Conservation (phyloP, 2,329 filamentous ascomycete genomes). For the Neopestalotiopsis sp. region DNA sequence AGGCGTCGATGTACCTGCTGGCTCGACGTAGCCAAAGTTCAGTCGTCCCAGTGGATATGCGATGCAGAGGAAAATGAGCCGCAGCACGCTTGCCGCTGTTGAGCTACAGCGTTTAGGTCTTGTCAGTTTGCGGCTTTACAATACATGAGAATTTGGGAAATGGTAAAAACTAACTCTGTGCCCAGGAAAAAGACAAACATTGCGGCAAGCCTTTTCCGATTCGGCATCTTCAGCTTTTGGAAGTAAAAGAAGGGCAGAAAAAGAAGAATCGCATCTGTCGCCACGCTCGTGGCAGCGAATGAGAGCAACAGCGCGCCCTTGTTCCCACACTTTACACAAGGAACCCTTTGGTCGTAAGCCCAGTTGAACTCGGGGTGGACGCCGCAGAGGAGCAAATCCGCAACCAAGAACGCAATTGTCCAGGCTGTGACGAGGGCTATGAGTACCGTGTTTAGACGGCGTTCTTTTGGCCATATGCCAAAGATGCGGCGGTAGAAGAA, state of each 20-base stretch:
- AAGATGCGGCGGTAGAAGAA: constrained; percentile 18
- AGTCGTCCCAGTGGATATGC: background rate
- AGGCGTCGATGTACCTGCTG: background rate
- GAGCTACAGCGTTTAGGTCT: background rate
- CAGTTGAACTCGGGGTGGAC: background rate
- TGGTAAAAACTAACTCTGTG: background rate
- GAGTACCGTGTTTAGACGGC: background rate
- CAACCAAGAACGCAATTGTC: background rate
- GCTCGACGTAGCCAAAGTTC: background rate
- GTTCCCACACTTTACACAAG: background rate
- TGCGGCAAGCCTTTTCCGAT: background rate
- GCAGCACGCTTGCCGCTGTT: background rate
- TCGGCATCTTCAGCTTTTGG: background rate
- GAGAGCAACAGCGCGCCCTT: background rate
- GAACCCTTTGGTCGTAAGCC: background rate
- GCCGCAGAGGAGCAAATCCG: background rate
- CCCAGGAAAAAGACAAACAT: background rate
- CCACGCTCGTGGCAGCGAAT: background rate
- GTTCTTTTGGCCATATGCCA: background rate
- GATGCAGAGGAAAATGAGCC: background rate
- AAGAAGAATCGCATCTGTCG: background rate
- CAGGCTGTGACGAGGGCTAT: background rate
- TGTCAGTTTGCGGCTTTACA: background rate
- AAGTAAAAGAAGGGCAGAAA: background rate
- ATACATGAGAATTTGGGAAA: background rate